Conservation (phyloP, 2,329 filamentous ascomycete species). For the Cercospora nicotianae region DNA sequence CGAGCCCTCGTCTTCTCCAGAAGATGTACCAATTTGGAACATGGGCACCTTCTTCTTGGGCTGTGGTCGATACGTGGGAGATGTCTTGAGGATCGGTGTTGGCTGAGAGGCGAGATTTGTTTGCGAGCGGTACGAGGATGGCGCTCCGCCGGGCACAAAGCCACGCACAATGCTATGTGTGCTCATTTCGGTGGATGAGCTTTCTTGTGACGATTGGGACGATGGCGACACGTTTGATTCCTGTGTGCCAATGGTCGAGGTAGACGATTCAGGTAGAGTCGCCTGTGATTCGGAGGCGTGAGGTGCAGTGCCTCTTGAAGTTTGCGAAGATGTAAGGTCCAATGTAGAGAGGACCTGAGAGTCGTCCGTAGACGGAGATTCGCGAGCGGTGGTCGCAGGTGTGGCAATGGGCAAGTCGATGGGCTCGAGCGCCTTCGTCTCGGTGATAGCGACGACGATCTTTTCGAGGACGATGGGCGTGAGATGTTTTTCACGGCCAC, state of each 20-base stretch:
- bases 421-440: constrained; percentile 69
- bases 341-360: constrained; percentile 41
- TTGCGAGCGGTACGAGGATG: constrained; percentile 65
- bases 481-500: constrained; percentile 79
- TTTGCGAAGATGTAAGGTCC: constrained; percentile 44
- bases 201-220: constrained; percentile 57
- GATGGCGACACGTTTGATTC: constrained; percentile 41
- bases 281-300: constrained; percentile 24
- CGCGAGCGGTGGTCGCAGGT: constrained; percentile 16
- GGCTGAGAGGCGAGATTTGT: constrained; percentile 57
- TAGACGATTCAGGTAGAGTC: constrained; percentile 54
- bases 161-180: constrained; percentile 76
- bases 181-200: constrained; percentile 61
- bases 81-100: constrained; percentile 61
- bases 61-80: constrained; percentile 37
- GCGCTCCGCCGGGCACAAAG: constrained; percentile 75
- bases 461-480: constrained; percentile 91
- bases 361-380: constrained; percentile 24
- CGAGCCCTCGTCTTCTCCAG: constrained; percentile 81
- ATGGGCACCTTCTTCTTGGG: constrained; percentile 67
- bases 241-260: constrained; percentile 54
- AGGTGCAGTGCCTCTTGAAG: constrained; percentile 5
- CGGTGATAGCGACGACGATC: constrained; percentile 89
- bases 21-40: constrained; percentile 74
- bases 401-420: constrained; percentile 45